Conservation (phyloP, 2,329 filamentous ascomycete genomes). For the Aspergillus versicolor region DNA sequence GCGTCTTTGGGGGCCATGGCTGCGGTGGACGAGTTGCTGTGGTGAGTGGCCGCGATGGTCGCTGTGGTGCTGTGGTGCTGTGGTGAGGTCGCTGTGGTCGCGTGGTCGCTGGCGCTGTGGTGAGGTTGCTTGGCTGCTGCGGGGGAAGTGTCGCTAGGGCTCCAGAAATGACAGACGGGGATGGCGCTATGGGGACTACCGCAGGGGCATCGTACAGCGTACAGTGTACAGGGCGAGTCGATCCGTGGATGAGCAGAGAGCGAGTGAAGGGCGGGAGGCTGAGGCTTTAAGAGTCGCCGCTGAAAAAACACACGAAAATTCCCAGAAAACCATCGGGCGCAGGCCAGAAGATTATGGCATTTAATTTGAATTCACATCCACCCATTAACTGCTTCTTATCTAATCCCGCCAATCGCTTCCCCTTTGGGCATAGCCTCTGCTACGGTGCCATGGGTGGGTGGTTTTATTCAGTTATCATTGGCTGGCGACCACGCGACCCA, state of each 20-base stretch:
- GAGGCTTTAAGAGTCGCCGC: background rate
- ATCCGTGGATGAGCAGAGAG: background rate
- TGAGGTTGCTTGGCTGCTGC: background rate
- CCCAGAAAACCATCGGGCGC: too few relatives aligned
- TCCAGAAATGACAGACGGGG: background rate
- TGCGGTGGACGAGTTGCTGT: background rate
- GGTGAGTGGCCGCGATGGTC: background rate
- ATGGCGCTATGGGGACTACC: constrained; percentile 8
- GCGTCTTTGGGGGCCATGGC: background rate
- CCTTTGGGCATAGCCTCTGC: background rate
- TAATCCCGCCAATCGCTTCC: background rate
- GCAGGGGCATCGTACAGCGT: constrained; percentile 3
- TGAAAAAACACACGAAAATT: too few relatives aligned
- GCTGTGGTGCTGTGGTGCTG: background rate
- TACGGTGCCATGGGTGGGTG: background rate
- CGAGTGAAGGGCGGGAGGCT: background rate
- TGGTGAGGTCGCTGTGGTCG: background rate
- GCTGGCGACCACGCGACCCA: background rate
- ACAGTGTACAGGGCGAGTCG: background rate
- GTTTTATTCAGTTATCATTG: background rate
- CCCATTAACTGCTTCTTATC: background rate
- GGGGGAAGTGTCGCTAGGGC: constrained; percentile 1
- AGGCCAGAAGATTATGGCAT: too few relatives aligned
- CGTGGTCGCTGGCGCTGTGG: too few relatives aligned
- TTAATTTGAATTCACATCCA: too few relatives aligned